Conservation (phyloP, 371 early-diverging fungal species). For the Funneliformis caledonium region DNA sequence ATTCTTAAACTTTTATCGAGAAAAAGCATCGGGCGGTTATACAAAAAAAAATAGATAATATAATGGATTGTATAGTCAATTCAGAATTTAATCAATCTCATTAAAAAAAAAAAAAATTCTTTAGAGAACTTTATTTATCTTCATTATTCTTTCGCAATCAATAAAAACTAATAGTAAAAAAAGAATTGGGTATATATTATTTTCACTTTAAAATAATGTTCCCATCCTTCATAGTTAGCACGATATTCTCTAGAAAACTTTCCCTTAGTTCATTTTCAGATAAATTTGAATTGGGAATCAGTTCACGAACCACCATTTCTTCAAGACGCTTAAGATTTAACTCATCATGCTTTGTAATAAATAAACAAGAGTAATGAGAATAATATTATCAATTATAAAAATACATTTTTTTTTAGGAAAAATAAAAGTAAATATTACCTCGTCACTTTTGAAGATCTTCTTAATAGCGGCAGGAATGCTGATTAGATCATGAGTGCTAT, state of each 20-base stretch:
- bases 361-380: neutral
- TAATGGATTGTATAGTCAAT: neutral
- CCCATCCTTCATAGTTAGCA: neutral
- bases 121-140: too few relatives aligned
- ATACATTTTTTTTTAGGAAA: neutral
- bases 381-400: neutral
- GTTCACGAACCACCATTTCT: neutral
- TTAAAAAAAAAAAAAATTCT: too few relatives aligned
- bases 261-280: neutral
- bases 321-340: neutral
- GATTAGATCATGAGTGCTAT: neutral
- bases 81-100: too few relatives aligned
- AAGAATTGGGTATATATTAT: neutral
- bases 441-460: neutral
- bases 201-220: neutral
- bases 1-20: conserved; percentile 78
- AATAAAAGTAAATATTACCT: neutral
- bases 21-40: conserved; percentile 54
- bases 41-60: conserved; percentile 12
- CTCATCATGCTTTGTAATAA: neutral
- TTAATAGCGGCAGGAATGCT: neutral
- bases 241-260: conserved; percentile 1
- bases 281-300: neutral
- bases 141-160: too few relatives aligned
- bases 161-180: neutral